phyloP scores from a whole-genome alignment of 495 filamentous ascomycete genomes.

The Talaromyces ruber region DNA sequence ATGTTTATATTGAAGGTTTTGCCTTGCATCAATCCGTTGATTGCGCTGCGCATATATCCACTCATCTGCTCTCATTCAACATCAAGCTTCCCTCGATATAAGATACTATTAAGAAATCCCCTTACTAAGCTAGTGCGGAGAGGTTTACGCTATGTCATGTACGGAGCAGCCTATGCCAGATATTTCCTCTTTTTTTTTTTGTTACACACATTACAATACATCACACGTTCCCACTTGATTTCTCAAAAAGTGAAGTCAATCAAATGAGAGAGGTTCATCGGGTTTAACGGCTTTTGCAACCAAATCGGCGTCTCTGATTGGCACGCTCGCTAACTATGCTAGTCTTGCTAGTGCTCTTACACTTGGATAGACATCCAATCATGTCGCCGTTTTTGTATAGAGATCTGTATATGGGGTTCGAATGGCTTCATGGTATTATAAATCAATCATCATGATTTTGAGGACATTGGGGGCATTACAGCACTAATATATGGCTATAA shows the following conservation, averaged over 20 bases:
- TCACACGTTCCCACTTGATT: too few species aligned
- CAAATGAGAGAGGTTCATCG: not conserved
- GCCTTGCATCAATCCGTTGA: too few species aligned
- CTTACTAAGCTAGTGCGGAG: too few species aligned
- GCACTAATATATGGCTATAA: not conserved
- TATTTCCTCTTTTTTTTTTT: too few species aligned
- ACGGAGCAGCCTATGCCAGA: too few species aligned
- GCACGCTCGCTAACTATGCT: not conserved
- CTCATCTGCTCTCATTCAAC: too few species aligned
- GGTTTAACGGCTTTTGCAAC: not conserved
- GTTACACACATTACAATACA: too few species aligned
- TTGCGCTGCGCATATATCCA: too few species aligned
- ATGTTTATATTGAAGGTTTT: too few species aligned
- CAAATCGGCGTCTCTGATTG: not conserved
- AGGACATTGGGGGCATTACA: not conserved
- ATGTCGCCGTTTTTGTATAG: not conserved
- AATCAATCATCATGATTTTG: not conserved
- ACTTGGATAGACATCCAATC: not conserved
- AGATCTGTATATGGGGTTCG: not conserved
- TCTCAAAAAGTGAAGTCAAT: not conserved
- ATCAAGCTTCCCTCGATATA: too few species aligned
- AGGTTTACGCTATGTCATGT: too few species aligned
- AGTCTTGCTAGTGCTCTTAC: not conserved
- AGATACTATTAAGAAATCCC: too few species aligned
- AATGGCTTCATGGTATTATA: not conserved